A percentile compares a stretch with the other conserved stretches of the same genome.
Conservation (phyloP, 148 eudicot genomes). For the Hydrangea macrophylla region DNA sequence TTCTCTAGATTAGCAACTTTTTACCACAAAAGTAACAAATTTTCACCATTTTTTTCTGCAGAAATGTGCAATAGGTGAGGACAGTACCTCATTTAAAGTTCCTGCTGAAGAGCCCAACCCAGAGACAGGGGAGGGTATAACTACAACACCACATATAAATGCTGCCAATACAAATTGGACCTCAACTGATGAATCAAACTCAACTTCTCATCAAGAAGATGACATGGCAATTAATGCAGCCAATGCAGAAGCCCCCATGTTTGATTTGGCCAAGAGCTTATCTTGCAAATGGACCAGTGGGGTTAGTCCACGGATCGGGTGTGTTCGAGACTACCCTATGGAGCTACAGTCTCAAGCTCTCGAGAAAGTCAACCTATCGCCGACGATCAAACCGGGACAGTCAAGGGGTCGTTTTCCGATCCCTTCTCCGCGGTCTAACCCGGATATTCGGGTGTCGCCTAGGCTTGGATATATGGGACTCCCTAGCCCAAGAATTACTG, state of each 20-base stretch:
- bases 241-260: constrained; percentile 11
- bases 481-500: constrained; percentile 44
- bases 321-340: constrained; percentile 43
- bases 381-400: constrained; percentile 14
- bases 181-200: neutral
- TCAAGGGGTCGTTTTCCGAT: constrained; percentile 26
- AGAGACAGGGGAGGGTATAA: neutral
- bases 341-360: constrained; percentile 39
- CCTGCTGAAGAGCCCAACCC: constrained; percentile 1
- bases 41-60: constrained; percentile 13
- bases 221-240: neutral
- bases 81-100: constrained; percentile 11
- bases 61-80: constrained; percentile 17
- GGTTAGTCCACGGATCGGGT: constrained; percentile 43
- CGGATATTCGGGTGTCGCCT: constrained; percentile 42
- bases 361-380: constrained; percentile 41
- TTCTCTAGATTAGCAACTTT: neutral
- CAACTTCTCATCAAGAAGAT: neutral
- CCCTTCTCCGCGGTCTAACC: constrained; percentile 53
- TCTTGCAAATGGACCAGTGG: constrained; percentile 41
- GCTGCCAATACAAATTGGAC: constrained; percentile 2
- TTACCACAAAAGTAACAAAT: neutral
- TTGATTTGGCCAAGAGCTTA: constrained; percentile 24
- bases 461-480: constrained; percentile 46
- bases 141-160: neutral